These are phyloP conservation scores for Saccharum spontaneum DNA, from an alignment of 176 grass and related monocot genomes.

Conservation along the genomic window DNA sequence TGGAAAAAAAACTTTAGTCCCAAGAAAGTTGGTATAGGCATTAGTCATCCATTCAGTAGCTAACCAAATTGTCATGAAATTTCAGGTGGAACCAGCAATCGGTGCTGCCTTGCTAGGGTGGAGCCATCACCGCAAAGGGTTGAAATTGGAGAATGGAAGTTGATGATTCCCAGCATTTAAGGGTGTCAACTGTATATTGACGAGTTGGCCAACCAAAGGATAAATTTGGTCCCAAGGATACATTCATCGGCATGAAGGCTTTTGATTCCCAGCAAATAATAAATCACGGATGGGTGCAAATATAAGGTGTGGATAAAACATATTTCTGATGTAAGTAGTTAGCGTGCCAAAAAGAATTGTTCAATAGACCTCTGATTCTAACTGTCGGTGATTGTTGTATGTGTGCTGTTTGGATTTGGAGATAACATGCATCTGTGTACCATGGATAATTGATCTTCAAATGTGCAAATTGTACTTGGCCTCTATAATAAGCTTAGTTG, in stretches of 20 bases:
- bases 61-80: conserved; percentile 16
- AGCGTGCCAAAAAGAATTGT: conserved; percentile 25
- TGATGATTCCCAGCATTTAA: conserved; percentile 25
- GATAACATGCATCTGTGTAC: background rate
- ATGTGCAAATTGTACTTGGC: background rate
- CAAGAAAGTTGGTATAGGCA: background rate
- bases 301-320: background rate
- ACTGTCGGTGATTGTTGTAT: conserved; percentile 6
- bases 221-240: background rate
- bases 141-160: conserved; percentile 52
- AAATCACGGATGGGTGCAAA: conserved; percentile 23
- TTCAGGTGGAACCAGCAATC: conserved; percentile 85
- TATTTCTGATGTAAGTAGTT: conserved; percentile 33
- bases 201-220: background rate
- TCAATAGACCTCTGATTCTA: conserved; percentile 2
- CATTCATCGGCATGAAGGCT: conserved; percentile 24
- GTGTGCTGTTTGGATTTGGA: background rate
- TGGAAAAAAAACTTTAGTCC: background rate
- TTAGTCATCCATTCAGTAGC: background rate
- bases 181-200: conserved; percentile 28
- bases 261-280: conserved; percentile 22
- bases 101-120: conserved; percentile 85
- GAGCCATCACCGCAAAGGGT: conserved; percentile 46
- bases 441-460: conserved; percentile 13
- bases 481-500: background rate